Base-by-base conservation (phyloP, 106 monocot genomes). In the Acorus calamus region DNA sequence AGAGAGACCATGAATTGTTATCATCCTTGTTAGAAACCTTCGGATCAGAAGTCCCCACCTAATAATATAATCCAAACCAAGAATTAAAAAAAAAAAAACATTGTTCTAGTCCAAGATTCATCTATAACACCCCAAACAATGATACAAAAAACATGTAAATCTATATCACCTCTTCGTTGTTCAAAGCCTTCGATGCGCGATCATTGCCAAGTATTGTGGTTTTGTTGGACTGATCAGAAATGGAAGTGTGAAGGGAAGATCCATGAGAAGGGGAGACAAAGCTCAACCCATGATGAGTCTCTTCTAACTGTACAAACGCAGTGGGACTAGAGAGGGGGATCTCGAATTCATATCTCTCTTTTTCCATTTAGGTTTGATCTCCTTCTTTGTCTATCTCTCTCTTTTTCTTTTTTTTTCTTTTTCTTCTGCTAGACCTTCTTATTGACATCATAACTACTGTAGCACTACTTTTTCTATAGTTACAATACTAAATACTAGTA, bases 41-140 rank as follows among this genome's bases (percentile, higher is more conserved):
- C 13, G 68, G 59, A 56, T 73, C 77, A 2, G 77, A 77, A 13
- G 64, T 68, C 56, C 59, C 59, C 59, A 81, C 66, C 81, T 77
- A 66, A 66, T 50, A 0, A 28, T 45, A 14, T 2, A 9, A 11
- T 11, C 48, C 42, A 49, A 61, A n/a, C 4, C 12, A 14, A 6
- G 28, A 52, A 7, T 46, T 57, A 2, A 41, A 12, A 8, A 10
- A 58, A 28, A 11, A 58, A 58, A 58, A 42, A 52, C 41, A 63
- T 28, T 28, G 28, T 28, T 28, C 1, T 28, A 28, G 28, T 28
- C 28, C 28, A 28, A 28, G 28, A 28, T 28, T 28, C 28, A 46
- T 44, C 4, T 43, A 53, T n/a, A 58, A 49, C 44, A 41, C 28
- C 49, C n/a, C 9, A 41, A 3, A n/a, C 46, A 28, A 53, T 64